phyloP scores from a whole-genome alignment of 805 yeast species.

The Suhomyces vadensis region DNA sequence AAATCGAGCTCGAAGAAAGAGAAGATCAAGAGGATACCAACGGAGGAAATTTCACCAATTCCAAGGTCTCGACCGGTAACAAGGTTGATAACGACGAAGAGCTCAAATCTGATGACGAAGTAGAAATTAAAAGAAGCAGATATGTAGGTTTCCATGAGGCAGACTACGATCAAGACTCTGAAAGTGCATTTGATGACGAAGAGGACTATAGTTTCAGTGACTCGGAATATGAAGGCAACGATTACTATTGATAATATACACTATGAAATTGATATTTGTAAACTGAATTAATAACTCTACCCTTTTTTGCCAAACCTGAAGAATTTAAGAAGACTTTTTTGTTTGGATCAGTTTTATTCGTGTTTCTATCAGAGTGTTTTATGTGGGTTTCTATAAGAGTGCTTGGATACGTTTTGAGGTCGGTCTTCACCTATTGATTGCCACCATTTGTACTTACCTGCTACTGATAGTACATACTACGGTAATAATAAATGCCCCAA shows the following conservation, averaged over 20 bases:
- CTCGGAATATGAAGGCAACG: conserved; percentile 43
- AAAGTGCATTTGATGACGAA: conserved; percentile 30
- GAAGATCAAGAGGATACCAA: conserved; percentile 34
- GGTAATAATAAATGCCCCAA: too few relatives aligned
- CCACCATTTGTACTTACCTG: too few relatives aligned
- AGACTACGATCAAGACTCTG: conserved; percentile 44
- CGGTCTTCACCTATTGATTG: too few relatives aligned
- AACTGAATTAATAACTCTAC: too few relatives aligned
- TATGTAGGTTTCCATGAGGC: conserved; percentile 47
- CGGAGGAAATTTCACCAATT: conserved; percentile 16
- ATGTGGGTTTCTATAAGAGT: too few relatives aligned
- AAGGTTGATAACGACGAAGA: conserved; percentile 13
- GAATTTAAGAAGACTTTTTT: too few relatives aligned
- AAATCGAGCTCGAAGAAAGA: conserved; percentile 75
- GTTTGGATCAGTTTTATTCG: too few relatives aligned
- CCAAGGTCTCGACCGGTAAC: conserved; percentile 8
- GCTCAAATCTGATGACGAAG: conserved; percentile 44
- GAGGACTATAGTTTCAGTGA: conserved; percentile 23
- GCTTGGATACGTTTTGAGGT: too few relatives aligned
- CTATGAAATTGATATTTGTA: too few relatives aligned
- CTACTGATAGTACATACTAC: too few relatives aligned
- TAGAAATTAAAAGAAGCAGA: conserved; percentile 44
- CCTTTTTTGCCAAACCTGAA: too few relatives aligned
- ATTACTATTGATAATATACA: conserved; percentile 31
- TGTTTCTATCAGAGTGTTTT: too few relatives aligned